Evolutionary conservation across 306 rosid genomes (phyloP), one percentile per base, ranked within the genome.

Genomic region (Hylodesmum podocarpum): DNA sequence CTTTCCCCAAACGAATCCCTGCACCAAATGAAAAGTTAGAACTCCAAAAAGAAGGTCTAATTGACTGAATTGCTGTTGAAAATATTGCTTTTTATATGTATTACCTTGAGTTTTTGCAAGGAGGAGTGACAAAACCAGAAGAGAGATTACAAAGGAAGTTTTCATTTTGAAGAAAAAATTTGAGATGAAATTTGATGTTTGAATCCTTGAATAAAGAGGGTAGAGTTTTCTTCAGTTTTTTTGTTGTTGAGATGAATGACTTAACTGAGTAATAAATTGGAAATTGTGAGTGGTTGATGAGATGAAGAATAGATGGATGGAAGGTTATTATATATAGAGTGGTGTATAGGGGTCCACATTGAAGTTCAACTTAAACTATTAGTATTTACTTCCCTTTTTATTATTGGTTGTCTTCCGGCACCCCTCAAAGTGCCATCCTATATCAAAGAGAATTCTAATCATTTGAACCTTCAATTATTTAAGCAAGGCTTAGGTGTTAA

Each of bases 1-100:
- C 86, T 76, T 86, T 88, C 27, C 76, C 88, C 86, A 85, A 70
- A 50, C 97, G 93, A 67, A 91, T 87, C 59, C 97, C 98, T 91
- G 73, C 66, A 83, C 19, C 80, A n/a, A 81, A 50, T 0, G 47
- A 29, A 43, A 7, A 4, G 21, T 68, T 72, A 78, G 53, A 80
- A 62, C 59, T 33, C 47, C 31, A 34, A 69, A 51, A 59, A 31
- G 4, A 43, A 67, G 31, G 67, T n/a, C 75, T 64, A 58, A 12
- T 22, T 19, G n/a, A 65, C 14, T 53, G 14, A 49, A 25, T 78
- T 51, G 53, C 22, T 70, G 11, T 28, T 73, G 40, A 59, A 16
- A 27, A n/a, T 29, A 58, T 40, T 22, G 19, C 22, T 18, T 76
- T 78, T 14, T 33, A 33, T 33, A 33, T 33, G 36, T 33, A 5